Conservation (phyloP, 805 yeast genomes). For the Candida sphagnicola region DNA sequence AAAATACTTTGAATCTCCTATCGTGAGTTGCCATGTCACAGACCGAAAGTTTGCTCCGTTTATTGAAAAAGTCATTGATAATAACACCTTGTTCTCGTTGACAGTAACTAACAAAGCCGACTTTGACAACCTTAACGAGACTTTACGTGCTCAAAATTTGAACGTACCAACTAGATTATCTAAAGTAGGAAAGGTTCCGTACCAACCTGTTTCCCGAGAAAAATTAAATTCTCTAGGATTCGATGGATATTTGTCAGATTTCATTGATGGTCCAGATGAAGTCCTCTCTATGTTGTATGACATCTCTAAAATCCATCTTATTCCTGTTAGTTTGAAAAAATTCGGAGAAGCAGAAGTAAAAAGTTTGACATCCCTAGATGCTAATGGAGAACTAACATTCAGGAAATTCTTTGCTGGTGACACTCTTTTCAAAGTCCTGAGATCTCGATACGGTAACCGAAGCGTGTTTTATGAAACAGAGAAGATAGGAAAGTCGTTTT, state of each 20-base stretch:
- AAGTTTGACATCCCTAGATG: slow-evolving; percentile 28
- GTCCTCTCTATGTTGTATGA: slow-evolving; percentile 73
- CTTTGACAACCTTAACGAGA: slow-evolving; percentile 42
- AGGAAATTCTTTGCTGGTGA: slow-evolving; percentile 59
- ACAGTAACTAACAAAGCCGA: slow-evolving; percentile 53
- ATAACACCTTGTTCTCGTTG: slow-evolving; percentile 54
- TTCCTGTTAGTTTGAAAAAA: slow-evolving; percentile 60
- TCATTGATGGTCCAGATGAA: slow-evolving; percentile 64
- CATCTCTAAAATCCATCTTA: slow-evolving; percentile 39
- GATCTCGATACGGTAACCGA: slow-evolving; percentile 62
- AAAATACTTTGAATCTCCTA: slow-evolving; percentile 69
- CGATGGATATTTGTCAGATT: slow-evolving; percentile 75
- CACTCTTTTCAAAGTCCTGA: slow-evolving; percentile 44
- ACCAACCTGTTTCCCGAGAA: slow-evolving; percentile 18
- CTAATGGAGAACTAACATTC: slow-evolving; percentile 42
- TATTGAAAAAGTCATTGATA: slow-evolving; percentile 54
- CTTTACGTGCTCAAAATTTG: slow-evolving; percentile 24
- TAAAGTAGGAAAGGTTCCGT: slow-evolving; percentile 15
- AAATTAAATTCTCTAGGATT: slow-evolving; percentile 55
- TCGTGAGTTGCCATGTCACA: slow-evolving; percentile 55
- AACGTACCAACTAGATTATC: slow-evolving; percentile 58
- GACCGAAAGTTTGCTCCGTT: slow-evolving; percentile 49
- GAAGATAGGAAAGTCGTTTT: slow-evolving; percentile 23
- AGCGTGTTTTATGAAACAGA: slow-evolving; percentile 46
- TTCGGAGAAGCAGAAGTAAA: slow-evolving; percentile 39